A percentile compares a stretch with the other conserved stretches of the same genome.
phyloP scores from a whole-genome alignment of 345 rosid species.

The Populus tremula region DNA sequence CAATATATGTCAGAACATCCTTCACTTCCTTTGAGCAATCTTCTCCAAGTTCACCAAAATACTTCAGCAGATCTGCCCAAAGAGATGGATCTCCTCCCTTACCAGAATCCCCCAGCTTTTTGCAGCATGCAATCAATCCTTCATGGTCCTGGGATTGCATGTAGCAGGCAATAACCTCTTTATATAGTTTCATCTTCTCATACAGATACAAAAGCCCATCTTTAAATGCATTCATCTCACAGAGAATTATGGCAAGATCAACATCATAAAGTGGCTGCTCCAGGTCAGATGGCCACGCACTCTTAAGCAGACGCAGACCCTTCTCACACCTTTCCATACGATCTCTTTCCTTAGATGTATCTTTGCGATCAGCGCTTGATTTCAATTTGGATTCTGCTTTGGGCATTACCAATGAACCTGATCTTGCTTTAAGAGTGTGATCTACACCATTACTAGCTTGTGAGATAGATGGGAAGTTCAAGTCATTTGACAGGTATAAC shows the following conservation, averaged over 20 bases:
- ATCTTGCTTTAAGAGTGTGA: conserved; percentile 38
- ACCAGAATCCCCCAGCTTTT: conserved; percentile 85
- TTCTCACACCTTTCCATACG: conserved; percentile 58
- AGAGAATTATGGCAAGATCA: conserved; percentile 92
- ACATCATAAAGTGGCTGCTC: conserved; percentile 95
- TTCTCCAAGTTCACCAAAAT: conserved; percentile 97
- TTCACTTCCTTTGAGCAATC: conserved; percentile 97
- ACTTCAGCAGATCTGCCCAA: conserved; percentile 97
- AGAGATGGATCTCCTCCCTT: conserved; percentile 94
- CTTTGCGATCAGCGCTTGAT: conserved; percentile 34
- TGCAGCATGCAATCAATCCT: conserved; percentile 93
- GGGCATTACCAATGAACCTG: conserved; percentile 32
- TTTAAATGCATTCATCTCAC: conserved; percentile 87
- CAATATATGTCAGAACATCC: conserved; percentile 83
- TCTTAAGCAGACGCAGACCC: conserved; percentile 70
- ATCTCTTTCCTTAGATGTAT: conserved; percentile 39
- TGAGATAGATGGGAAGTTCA: conserved; percentile 75
- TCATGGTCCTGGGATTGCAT: conserved; percentile 95
- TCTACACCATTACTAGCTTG: conserved; percentile 52
- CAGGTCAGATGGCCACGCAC: conserved; percentile 76
- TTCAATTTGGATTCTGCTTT: conserved; percentile 46
- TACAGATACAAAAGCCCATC: conserved; percentile 86
- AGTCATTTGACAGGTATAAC: conserved; percentile 81
- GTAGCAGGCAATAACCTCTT: conserved; percentile 96
- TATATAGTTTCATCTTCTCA: conserved; percentile 93